Evolutionary conservation across 2,329 filamentous ascomycete genomes (phyloP), one percentile per base, ranked within the genome.

Genomic region (Cryphonectria naterciae): DNA sequence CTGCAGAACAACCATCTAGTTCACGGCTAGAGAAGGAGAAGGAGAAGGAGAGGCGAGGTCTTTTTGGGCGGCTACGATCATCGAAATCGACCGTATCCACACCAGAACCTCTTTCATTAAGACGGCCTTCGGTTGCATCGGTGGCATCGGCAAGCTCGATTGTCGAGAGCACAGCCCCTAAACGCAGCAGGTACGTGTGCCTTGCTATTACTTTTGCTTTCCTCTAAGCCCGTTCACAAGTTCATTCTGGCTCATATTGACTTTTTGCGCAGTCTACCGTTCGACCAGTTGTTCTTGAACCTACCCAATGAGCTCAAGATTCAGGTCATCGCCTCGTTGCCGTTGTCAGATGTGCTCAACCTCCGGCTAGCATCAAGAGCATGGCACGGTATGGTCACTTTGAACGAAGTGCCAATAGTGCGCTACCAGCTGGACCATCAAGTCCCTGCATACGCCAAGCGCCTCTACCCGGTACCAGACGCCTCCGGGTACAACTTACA

Each of bases 271-370:
- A 78, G 83, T 71, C 71, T 84, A 5, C 82, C 86, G 1, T 85
- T 90, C 60, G 85, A 88, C 70, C 83, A 87, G 66, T 81, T 88
- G n/a, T 90, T 91, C 73, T 80, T 86, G 32, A 81, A 80, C 41
- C 80, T 91, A 7, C 89, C 89, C 2, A 88, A 85, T 71, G 89
- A 91, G 78, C 79, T 91, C 62, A 88, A 91, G 77, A 84, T 89
- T 35, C 87, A 91, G 75, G 86, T 91, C 73, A 86, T 91, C 65
- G 84, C 87, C 2, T 85, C 85, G 1, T 81, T 91, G 39, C 87
- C 89, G 0, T 82, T 91, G 52, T 86, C 86, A 43, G 88, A 90
- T 71, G 81, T 91, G 22, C 81, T 91, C 43, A 89, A 84, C 72
- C 81, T 91, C 32, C 86, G 89, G 72, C 78, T 87, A 39, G 84